Base-by-base conservation (phyloP, 2,329 filamentous ascomycete species). In the Trichoderma harzianum region DNA sequence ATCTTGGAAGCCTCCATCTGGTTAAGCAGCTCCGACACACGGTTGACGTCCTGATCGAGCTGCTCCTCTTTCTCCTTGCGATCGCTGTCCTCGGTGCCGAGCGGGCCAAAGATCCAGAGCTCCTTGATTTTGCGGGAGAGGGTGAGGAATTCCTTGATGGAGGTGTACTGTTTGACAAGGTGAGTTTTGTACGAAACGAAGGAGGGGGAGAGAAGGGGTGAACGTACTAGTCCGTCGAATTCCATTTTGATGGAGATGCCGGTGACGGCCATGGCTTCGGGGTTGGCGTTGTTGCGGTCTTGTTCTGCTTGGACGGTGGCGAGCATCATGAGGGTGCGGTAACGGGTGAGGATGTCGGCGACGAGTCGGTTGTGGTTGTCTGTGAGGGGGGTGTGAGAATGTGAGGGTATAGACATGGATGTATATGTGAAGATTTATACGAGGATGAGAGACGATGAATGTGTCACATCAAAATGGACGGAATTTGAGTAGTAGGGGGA, bases 281-380 rank as follows among this genome's bases (percentile, higher is more conserved):
- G 82, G 70, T 81, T 82, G 72, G 80, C 80, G 70, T 80, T 82
- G 73, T 79, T 79, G 43, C 78, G 77, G 70, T 83, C 82, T 62
- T 78, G 81, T 28, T 82, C 79, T 21, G 81, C 82, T 51, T 84
- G 83, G 51, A 82, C 79, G 34, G 83, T 84, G 63, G 83, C 82
- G 14, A 84, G 79, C 78, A 83, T 81, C 77, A 83, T 83, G 61
- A 85, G 81, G 34, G 80, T 80, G 71, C 82, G 81, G 77, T 83
- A 84, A 71, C 80, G 82, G 12, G 80, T 83, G 61, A 85, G 82
- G 68, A 85, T 80, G 72, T 84, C 82, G 36, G 83, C 83, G 51
- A 84, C 79, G 73, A 85, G 83, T 53, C 83, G 80, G 74, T 85
- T 83, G 74, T 85, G 83, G 34, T 79, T 83, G 76, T 85, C 83